Percentiles rank a stretch among this genome's conserved stretches.
Evolutionary conservation across 2,329 filamentous ascomycete species (phyloP).

Genomic region (Fusarium subtropicale): DNA sequence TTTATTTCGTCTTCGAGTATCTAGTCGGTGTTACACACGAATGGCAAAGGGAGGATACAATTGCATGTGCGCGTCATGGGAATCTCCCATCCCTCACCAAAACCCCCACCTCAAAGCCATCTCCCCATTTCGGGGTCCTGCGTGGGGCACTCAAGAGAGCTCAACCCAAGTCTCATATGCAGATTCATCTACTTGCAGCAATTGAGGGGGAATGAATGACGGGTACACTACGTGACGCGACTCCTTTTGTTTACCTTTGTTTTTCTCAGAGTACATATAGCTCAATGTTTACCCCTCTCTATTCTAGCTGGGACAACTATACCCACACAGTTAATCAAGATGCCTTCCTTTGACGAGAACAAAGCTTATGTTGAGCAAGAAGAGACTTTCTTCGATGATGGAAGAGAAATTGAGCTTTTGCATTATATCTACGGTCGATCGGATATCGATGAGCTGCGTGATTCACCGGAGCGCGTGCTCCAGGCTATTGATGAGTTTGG

Average conservation of each 20-base stretch:
- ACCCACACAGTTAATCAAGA: conserved; percentile 5
- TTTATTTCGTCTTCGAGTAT: neutral
- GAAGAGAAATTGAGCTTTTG: conserved; percentile 78
- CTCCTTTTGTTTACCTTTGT: conserved; percentile 17
- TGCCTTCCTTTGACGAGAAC: conserved; percentile 52
- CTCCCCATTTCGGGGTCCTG: conserved; percentile 11
- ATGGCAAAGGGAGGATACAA: conserved; percentile 6
- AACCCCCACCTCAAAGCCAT: conserved; percentile 32
- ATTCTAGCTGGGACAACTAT: neutral
- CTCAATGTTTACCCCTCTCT: neutral
- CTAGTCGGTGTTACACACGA: neutral
- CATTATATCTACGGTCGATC: conserved; percentile 74
- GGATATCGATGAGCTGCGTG: conserved; percentile 71
- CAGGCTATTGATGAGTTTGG: conserved; percentile 76
- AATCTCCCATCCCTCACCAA: conserved; percentile 14
- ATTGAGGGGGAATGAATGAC: conserved; percentile 38
- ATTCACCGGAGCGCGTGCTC: conserved; percentile 72
- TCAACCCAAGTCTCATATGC: conserved; percentile 17
- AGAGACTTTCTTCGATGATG: conserved; percentile 70
- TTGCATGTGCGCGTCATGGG: conserved; percentile 42
- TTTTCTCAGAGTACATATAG: conserved; percentile 14
- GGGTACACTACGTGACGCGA: conserved; percentile 39
- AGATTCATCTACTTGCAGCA: conserved; percentile 18
- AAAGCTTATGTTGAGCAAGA: conserved; percentile 58
- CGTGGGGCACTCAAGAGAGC: conserved; percentile 17